These are phyloP conservation scores for Glycyrrhiza uralensis DNA, from an alignment of 306 rosid species.

Conservation along the genomic window DNA sequence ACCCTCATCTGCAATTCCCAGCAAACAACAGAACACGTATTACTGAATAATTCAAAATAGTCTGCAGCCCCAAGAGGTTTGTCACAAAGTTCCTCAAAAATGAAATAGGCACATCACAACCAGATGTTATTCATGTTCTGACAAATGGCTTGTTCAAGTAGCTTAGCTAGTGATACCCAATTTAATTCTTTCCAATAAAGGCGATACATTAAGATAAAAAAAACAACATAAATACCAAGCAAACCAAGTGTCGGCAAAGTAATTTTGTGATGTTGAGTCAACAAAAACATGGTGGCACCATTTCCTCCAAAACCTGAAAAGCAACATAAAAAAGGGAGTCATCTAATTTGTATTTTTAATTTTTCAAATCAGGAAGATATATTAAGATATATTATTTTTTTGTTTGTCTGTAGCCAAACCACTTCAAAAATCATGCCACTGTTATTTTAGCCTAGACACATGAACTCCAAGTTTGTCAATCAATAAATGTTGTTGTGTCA, in stretches of 20 bases:
- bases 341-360: neutral
- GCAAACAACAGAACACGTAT: conserved; percentile 31
- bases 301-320: conserved; percentile 74
- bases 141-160: too few species aligned
- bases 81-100: conserved; percentile 89
- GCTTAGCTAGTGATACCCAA: too few species aligned
- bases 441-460: neutral
- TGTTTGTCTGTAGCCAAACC: too few species aligned
- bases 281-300: conserved; percentile 70
- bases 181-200: too few species aligned
- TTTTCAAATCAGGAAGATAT: neutral
- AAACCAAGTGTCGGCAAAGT: too few species aligned
- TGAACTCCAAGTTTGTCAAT: too few species aligned
- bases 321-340: neutral
- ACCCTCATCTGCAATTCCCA: neutral
- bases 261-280: too few species aligned
- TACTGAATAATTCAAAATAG: conserved; percentile 92
- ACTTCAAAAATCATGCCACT: neutral
- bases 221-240: too few species aligned
- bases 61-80: conserved; percentile 95
- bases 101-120: conserved; percentile 85
- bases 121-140: too few species aligned
- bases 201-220: too few species aligned
- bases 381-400: neutral
- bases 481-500: neutral